Evolutionary conservation across 106 monocot genomes (phyloP).

Genomic region (Dendrobium nobile): DNA sequence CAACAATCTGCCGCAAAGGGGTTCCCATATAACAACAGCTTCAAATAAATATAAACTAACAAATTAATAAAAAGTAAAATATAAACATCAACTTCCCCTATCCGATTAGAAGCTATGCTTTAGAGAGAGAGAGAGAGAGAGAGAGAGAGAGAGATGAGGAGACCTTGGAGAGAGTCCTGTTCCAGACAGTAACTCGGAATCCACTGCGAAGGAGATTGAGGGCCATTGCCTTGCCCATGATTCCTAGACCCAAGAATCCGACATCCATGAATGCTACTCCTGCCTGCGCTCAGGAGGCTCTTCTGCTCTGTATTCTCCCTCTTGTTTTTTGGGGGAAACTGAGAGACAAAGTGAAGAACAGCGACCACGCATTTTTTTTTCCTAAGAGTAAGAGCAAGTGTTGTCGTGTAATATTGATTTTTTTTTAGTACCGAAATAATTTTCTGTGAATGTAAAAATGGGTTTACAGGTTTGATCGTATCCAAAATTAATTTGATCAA

Average conservation of each 20-base stretch:
- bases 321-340: not conserved
- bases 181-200: slow-evolving; percentile 91
- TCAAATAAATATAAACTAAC: not conserved
- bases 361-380: too few relatives aligned
- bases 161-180: slow-evolving; percentile 81
- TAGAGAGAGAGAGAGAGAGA: not conserved
- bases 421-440: too few relatives aligned
- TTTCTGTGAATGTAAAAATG: too few relatives aligned
- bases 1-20: not conserved
- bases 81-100: not conserved
- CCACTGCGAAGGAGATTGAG: slow-evolving; percentile 76
- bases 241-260: slow-evolving; percentile 93
- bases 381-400: too few relatives aligned
- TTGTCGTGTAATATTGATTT: too few relatives aligned
- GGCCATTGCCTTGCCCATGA: slow-evolving; percentile 99
- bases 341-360: not conserved
- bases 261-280: slow-evolving; percentile 70
- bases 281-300: not conserved
- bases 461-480: too few relatives aligned
- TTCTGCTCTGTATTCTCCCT: not conserved
- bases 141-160: not conserved
- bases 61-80: not conserved
- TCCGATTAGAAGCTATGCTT: not conserved
- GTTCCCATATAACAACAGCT: not conserved
- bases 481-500: too few relatives aligned